Conservation (phyloP, 306 rosid genomes). For the Vigna angularis region DNA sequence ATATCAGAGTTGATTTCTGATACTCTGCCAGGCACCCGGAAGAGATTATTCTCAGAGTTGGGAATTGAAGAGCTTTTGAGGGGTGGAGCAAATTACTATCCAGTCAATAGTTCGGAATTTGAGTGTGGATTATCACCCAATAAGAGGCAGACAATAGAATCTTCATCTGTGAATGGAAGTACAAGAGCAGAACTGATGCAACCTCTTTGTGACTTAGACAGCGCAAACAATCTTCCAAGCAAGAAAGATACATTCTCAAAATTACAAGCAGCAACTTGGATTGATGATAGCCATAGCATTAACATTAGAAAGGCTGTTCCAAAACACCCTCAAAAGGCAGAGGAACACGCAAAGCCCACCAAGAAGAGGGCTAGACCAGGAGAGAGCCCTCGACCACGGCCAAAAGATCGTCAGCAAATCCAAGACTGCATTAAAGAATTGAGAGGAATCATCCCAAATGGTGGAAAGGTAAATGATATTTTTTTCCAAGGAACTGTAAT, state of each 20-base stretch:
- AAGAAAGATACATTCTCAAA: constrained; percentile 62
- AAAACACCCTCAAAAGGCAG: constrained; percentile 51
- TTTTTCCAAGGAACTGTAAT: not conserved
- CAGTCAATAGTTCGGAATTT: constrained; percentile 48
- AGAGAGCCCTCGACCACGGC: constrained; percentile 83
- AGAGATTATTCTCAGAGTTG: constrained; percentile 73
- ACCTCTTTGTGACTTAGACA: constrained; percentile 45
- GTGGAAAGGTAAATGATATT: constrained; percentile 69
- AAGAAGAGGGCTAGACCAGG: constrained; percentile 81
- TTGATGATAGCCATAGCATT: constrained; percentile 67
- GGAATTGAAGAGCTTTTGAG: constrained; percentile 72
- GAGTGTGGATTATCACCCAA: constrained; percentile 53
- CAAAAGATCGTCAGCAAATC: constrained; percentile 97
- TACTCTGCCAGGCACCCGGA: constrained; percentile 47
- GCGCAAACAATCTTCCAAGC: constrained; percentile 39
- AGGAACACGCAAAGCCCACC: constrained; percentile 57
- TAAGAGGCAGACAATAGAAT: constrained; percentile 52
- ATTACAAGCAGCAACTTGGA: constrained; percentile 62
- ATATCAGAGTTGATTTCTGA: constrained; percentile 50
- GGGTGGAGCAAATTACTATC: constrained; percentile 50
- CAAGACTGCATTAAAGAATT: constrained; percentile 91
- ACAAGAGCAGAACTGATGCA: constrained; percentile 48
- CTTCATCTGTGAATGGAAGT: constrained; percentile 49
- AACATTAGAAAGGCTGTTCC: constrained; percentile 48
- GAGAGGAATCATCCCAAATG: constrained; percentile 82